Base-by-base conservation (phyloP, 73 alveolate species). In the Stentor roeselii region DNA sequence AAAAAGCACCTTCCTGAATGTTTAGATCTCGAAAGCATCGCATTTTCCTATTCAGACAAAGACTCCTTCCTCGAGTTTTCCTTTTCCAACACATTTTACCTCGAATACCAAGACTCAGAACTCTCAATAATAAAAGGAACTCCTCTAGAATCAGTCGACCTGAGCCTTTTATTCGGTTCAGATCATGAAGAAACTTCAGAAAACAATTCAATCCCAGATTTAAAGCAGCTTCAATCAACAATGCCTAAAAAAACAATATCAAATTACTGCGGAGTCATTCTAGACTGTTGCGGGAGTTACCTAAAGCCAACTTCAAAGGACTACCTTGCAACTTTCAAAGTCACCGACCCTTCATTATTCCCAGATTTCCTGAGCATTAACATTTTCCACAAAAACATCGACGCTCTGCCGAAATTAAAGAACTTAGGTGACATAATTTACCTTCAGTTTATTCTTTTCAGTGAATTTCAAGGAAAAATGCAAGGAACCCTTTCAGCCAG, bases 341-440 rank as follows among this genome's bases (percentile, higher is more conserved):
- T 67, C 0, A 67, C 80, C 0, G 80, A 67, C 37, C 80, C 80
- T 21, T 67, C 80, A 21, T 27, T 67, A 14, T 67, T 30, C 37
- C 80, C 80, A 67, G 37, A 67, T 1, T n/a, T 30, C 2, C 42
- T 40, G 34, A 30, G 80, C 2, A 67, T 67, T 30, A 21, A 21
- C 41, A 67, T 67, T 34, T 67, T 67, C 80, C 80, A 67, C 34
- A 32, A 67, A 67, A 40, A 67, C 34, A 36, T 40, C 11, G 34
- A 67, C 27, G 34, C 21, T 21, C 14, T 67, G 1, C 80, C 80
- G 37, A 67, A 67, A 67, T 27, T 67, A 30, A 2, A 14, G 37
- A 27, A 32, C 0, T 67, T 67, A 27, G 80, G 80, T 15, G 80
- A 67, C 41, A 2, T 67, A 27, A 2, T 67, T 34, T 21, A 21